Evolutionary conservation across 345 rosid species (phyloP).

Genomic region (Arabis hirsuta): DNA sequence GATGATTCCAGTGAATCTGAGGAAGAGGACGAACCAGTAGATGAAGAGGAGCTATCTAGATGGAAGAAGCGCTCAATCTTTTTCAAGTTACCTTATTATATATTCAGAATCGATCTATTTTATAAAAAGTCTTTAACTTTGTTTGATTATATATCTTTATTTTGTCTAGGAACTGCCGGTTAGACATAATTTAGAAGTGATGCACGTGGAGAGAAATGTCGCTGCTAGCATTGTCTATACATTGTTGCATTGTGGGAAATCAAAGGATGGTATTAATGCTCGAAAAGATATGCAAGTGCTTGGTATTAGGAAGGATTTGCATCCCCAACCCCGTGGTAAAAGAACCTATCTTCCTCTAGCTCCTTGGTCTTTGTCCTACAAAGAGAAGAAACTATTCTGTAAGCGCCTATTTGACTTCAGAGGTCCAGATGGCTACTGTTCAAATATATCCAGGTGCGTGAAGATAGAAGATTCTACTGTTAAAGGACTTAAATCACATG

Average conservation of each 20-base stretch:
- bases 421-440: neutral
- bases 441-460: neutral
- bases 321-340: neutral
- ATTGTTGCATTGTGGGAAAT: neutral
- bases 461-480: too few relatives aligned
- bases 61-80: conserved; percentile 5
- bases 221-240: neutral
- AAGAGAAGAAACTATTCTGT: neutral
- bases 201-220: neutral
- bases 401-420: neutral
- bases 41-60: neutral
- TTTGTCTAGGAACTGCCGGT: neutral
- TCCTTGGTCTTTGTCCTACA: conserved; percentile 2
- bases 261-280: conserved; percentile 3
- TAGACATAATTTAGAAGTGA: neutral
- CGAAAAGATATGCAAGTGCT: neutral
- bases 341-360: neutral
- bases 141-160: neutral
- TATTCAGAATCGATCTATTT: too few relatives aligned
- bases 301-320: conserved; percentile 7
- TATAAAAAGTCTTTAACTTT: neutral
- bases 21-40: conserved; percentile 4
- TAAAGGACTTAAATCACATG: too few relatives aligned
- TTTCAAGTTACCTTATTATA: neutral
- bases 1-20: neutral